phyloP scores from a whole-genome alignment of 352 stramenopile genomes.

The Globisporangium cylindrosporum region DNA sequence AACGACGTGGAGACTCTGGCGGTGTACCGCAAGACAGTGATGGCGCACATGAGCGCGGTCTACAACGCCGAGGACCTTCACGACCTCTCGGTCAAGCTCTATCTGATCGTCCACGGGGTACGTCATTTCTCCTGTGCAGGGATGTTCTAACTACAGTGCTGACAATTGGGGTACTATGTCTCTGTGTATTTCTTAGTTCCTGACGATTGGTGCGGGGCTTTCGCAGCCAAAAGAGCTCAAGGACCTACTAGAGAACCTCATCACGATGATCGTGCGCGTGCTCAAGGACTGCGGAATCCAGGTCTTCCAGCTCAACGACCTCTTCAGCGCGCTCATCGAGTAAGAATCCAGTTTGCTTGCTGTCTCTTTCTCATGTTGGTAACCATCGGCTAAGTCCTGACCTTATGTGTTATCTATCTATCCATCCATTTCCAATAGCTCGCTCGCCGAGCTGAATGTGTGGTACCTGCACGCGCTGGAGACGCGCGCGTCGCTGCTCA shows the following conservation, averaged over 20 bases:
- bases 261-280: conserved; percentile 54
- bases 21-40: conserved; percentile 42
- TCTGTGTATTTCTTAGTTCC: conserved; percentile 21
- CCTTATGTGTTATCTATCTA: not conserved
- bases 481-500: conserved; percentile 50
- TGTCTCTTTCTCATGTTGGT: not conserved
- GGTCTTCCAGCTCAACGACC: conserved; percentile 36
- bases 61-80: conserved; percentile 22
- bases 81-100: conserved; percentile 49
- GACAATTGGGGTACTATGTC: not conserved
- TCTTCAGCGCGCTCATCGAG: conserved; percentile 71
- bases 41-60: conserved; percentile 27
- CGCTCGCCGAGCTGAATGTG: conserved; percentile 56
- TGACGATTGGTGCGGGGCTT: conserved; percentile 70
- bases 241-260: conserved; percentile 60
- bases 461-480: conserved; percentile 72
- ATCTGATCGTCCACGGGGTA: conserved; percentile 59
- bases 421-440: conserved; percentile 19
- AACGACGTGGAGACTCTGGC: conserved; percentile 65
- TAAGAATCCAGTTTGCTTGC: conserved; percentile 13
- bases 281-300: conserved; percentile 55
- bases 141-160: not conserved
- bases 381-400: not conserved
- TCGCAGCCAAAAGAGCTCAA: conserved; percentile 79
- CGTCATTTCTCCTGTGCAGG: not conserved